Percentiles rank a stretch among this genome's conserved stretches.
Conservation (phyloP, 768 basidiomycete species). For the Gymnopilus junonius region DNA sequence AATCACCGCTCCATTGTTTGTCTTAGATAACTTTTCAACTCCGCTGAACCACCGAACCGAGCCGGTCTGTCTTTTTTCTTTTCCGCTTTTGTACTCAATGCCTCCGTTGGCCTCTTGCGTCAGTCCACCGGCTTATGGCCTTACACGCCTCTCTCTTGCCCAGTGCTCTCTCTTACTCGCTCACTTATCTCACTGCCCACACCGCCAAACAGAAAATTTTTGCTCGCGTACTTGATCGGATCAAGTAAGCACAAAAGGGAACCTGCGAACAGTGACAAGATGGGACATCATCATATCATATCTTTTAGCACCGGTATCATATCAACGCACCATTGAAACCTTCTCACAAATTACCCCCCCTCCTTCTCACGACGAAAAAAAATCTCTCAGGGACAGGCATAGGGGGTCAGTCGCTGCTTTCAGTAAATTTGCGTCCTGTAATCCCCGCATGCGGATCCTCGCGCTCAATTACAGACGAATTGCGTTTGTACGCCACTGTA, state of each 20-base stretch:
- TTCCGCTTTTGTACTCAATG: not conserved
- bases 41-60: constrained; percentile 16
- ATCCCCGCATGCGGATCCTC: not conserved
- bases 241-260: constrained; percentile 10
- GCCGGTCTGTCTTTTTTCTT: constrained; percentile 1
- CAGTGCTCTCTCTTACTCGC: not conserved
- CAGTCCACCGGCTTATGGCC: not conserved
- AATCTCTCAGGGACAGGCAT: not conserved
- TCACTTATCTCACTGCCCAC: not conserved
- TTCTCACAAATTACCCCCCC: constrained; percentile 10
- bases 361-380: constrained; percentile 15
- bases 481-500: not conserved
- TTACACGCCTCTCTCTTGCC: not conserved
- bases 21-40: constrained; percentile 25
- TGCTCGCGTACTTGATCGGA: constrained; percentile 20
- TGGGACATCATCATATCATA: constrained; percentile 15
- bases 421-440: too few relatives aligned
- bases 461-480: not conserved
- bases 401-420: too few relatives aligned
- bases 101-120: not conserved
- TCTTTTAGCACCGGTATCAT: constrained; percentile 20
- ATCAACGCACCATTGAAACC: constrained; percentile 10
- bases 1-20: constrained; percentile 39
- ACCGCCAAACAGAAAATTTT: not conserved
- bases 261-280: not conserved